Conservation (phyloP, 192 early-diverging fungal species). For the Podila verticillata region DNA sequence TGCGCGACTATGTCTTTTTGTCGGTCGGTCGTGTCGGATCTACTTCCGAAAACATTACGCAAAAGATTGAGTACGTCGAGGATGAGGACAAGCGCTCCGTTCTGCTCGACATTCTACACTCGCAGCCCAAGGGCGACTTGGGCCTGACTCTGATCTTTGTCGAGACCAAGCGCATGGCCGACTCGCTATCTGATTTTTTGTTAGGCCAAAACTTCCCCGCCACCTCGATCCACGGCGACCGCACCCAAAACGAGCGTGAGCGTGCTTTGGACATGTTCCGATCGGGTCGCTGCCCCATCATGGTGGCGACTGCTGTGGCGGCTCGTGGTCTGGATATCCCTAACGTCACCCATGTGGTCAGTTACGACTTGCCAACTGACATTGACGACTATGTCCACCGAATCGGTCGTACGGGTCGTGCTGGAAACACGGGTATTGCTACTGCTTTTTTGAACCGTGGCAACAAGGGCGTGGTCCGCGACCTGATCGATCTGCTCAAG, state of each 20-base stretch:
- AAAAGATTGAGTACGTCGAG: conserved; percentile 92
- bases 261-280: conserved; percentile 89
- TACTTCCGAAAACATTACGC: conserved; percentile 96
- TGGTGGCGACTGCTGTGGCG: conserved; percentile 97
- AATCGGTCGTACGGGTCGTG: conserved; percentile 97
- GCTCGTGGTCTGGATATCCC: conserved; percentile 93
- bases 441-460: conserved; percentile 94
- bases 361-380: conserved; percentile 95
- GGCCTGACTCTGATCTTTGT: conserved; percentile 95
- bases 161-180: conserved; percentile 95
- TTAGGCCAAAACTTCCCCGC: conserved; percentile 80
- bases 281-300: conserved; percentile 78
- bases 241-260: conserved; percentile 95
- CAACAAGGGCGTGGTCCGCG: conserved; percentile 83
- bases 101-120: conserved; percentile 85
- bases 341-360: conserved; percentile 88
- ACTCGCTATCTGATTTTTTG: conserved; percentile 86
- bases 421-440: conserved; percentile 90
- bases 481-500: conserved; percentile 86
- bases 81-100: conserved; percentile 92
- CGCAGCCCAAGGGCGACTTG: conserved; percentile 55
- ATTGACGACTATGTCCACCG: conserved; percentile 98
- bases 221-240: conserved; percentile 96
- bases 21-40: conserved; percentile 94
- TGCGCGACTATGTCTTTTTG: conserved; percentile 83